Conservation (phyloP, 768 basidiomycete genomes). For the Tephrocybe sp. region DNA sequence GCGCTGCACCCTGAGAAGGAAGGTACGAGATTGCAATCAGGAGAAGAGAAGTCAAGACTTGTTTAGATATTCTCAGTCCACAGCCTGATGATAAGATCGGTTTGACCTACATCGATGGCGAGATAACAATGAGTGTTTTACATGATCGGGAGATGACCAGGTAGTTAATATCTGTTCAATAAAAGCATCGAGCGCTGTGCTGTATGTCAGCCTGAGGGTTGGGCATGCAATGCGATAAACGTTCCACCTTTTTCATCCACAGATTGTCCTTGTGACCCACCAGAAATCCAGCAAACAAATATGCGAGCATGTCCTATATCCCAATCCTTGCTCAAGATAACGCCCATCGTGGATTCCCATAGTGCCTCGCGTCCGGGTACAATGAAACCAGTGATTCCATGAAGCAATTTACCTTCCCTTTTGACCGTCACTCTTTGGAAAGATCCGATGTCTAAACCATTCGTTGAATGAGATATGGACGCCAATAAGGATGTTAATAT, state of each 20-base stretch:
- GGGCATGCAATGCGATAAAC: neutral
- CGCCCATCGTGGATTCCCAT: slow-evolving; percentile 48
- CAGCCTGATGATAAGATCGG: neutral
- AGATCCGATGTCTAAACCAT: slow-evolving; percentile 26
- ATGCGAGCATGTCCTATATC: slow-evolving; percentile 55
- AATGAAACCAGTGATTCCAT: slow-evolving; percentile 52
- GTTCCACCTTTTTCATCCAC: slow-evolving; percentile 30
- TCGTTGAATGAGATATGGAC: slow-evolving; percentile 37
- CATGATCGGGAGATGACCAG: slow-evolving; percentile 79
- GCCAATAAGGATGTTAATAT: slow-evolving; percentile 61
- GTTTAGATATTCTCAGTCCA: neutral
- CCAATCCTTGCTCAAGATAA: slow-evolving; percentile 62
- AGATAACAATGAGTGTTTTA: slow-evolving; percentile 76
- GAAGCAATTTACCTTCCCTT: slow-evolving; percentile 55
- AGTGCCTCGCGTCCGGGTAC: slow-evolving; percentile 43
- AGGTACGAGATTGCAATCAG: slow-evolving; percentile 66
- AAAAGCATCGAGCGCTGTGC: slow-evolving; percentile 45
- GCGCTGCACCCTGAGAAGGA: slow-evolving; percentile 39
- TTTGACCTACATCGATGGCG: slow-evolving; percentile 69
- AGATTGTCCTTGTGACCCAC: slow-evolving; percentile 25
- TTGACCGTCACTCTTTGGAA: slow-evolving; percentile 44
- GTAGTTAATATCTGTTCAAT: slow-evolving; percentile 50
- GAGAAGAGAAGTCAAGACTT: slow-evolving; percentile 76
- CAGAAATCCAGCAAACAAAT: slow-evolving; percentile 71
- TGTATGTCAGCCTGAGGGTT: neutral